Percentiles rank a stretch among this genome's conserved stretches.
These are phyloP conservation scores for Colletotrichum incanum DNA, from an alignment of 2,329 filamentous ascomycete genomes.

Conservation along the genomic window DNA sequence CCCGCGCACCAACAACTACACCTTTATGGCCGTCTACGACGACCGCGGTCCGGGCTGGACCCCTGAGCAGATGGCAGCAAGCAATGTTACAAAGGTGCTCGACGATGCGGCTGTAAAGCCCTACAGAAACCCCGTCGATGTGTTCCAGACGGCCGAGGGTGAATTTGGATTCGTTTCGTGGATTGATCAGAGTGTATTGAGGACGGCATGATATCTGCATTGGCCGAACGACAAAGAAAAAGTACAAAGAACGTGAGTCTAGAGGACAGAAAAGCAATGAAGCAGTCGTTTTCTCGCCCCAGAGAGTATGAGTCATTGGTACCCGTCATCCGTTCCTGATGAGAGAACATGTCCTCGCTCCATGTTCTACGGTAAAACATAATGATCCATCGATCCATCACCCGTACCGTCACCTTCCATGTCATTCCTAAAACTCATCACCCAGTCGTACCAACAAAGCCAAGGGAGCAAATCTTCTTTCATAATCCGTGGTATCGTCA, in stretches of 20 bases:
- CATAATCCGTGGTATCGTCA: neutral
- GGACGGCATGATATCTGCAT: conserved; percentile 12
- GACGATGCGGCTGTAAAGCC: conserved; percentile 50
- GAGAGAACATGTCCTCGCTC: neutral
- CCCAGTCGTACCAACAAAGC: neutral
- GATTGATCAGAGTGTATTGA: conserved; percentile 42
- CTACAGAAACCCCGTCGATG: conserved; percentile 44
- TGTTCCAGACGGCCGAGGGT: conserved; percentile 37
- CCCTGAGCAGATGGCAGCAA: conserved; percentile 57
- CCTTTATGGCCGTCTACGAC: conserved; percentile 71
- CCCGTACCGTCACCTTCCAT: neutral
- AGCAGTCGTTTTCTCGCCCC: neutral
- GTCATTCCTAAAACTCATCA: neutral
- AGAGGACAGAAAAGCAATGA: neutral
- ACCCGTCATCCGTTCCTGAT: too few species aligned
- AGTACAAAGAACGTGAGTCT: neutral
- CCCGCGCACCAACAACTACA: conserved; percentile 61
- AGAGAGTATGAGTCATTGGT: neutral
- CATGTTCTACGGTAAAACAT: neutral
- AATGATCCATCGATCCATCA: neutral
- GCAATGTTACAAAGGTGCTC: conserved; percentile 63
- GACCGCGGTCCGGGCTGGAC: conserved; percentile 69
- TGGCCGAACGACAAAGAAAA: neutral
- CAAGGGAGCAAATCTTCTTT: neutral
- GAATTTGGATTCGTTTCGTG: conserved; percentile 33